Conservation (phyloP, 805 yeast genomes). For the Myxozyma neotropica region DNA sequence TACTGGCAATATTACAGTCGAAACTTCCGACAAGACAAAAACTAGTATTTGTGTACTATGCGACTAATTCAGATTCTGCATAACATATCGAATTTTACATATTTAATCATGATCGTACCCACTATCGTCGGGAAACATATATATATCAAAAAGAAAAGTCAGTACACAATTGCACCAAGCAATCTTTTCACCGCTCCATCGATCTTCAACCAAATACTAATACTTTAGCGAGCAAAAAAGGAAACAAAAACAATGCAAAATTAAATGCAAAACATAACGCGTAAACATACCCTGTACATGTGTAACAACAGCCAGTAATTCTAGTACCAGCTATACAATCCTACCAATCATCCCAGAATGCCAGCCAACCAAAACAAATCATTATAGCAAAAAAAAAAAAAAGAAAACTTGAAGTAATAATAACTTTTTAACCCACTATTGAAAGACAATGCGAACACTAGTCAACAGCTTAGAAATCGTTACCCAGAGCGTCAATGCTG, state of each 20-base stretch:
- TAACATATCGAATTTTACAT: too few species aligned
- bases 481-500: slow-evolving; percentile 55
- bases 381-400: neutral
- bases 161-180: neutral
- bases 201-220: neutral
- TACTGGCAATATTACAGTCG: too few species aligned
- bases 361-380: slow-evolving; percentile 3
- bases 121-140: too few species aligned
- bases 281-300: neutral
- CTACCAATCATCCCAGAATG: neutral
- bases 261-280: neutral
- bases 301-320: neutral
- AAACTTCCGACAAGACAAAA: too few species aligned
- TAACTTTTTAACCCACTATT: neutral
- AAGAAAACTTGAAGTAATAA: neutral
- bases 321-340: neutral
- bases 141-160: neutral
- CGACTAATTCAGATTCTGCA: too few species aligned
- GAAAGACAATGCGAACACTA: neutral
- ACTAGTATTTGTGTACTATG: too few species aligned
- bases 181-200: neutral
- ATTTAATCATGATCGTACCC: neutral
- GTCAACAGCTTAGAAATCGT: slow-evolving; percentile 15
- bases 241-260: neutral
- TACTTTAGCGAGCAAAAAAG: neutral